Evolutionary conservation across 139 green algal species (phyloP).

Genomic region (Eudorina sp.): DNA sequence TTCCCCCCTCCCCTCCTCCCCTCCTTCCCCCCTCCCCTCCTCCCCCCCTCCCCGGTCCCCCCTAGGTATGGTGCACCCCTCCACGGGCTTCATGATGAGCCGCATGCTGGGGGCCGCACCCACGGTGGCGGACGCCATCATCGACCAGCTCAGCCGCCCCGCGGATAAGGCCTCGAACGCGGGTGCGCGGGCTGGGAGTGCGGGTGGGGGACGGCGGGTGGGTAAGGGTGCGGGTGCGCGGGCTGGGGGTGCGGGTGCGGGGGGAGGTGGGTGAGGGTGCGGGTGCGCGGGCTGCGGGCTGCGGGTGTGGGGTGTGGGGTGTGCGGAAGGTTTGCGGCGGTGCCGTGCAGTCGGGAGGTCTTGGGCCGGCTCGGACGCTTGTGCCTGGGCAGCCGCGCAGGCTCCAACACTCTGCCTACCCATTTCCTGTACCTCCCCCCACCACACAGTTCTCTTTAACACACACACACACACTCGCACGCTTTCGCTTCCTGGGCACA

Average conservation of each 20-base stretch:
- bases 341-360: too few relatives aligned
- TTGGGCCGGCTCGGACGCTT: too few relatives aligned
- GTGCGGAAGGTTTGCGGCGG: too few relatives aligned
- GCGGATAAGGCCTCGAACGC: constrained; percentile 66
- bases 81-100: constrained; percentile 96
- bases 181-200: constrained; percentile 34
- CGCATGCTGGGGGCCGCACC: constrained; percentile 89
- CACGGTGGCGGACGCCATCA: constrained; percentile 86
- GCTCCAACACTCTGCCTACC: too few relatives aligned
- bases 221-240: not conserved
- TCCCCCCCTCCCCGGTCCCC: not conserved
- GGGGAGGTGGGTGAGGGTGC: not conserved
- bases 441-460: too few relatives aligned
- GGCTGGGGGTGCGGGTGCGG: not conserved
- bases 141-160: constrained; percentile 77
- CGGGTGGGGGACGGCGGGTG: not conserved
- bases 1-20: not conserved
- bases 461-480: too few relatives aligned
- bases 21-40: not conserved
- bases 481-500: too few relatives aligned
- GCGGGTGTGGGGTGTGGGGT: too few relatives aligned
- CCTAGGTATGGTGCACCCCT: constrained; percentile 92
- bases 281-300: too few relatives aligned
- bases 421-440: too few relatives aligned
- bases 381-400: too few relatives aligned